A percentile compares a stretch with the other conserved stretches of the same genome.
Evolutionary conservation across 805 yeast species (phyloP).

Genomic region (Myxozyma monticola): DNA sequence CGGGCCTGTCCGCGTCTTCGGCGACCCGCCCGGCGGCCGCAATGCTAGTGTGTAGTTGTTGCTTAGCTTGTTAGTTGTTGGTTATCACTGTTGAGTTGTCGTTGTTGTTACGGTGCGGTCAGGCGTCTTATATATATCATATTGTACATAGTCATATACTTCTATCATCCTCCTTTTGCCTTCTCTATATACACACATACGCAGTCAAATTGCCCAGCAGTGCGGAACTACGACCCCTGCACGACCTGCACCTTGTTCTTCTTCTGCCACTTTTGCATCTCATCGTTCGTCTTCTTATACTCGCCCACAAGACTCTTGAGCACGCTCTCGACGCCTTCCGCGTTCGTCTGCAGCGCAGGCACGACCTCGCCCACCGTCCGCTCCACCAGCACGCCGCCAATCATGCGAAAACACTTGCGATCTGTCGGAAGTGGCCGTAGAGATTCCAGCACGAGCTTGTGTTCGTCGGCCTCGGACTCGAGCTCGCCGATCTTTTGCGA

Average conservation of each 20-base stretch:
- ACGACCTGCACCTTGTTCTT: constrained; percentile 54
- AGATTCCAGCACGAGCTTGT: constrained; percentile 60
- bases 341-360: constrained; percentile 59
- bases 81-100: no score
- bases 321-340: constrained; percentile 46
- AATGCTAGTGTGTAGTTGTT: no score
- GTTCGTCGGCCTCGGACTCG: constrained; percentile 46
- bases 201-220: no score
- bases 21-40: constrained; percentile 19
- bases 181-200: neutral
- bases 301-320: constrained; percentile 45
- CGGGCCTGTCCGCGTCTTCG: constrained; percentile 30
- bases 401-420: constrained; percentile 87
- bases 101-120: no score
- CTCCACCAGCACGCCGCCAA: constrained; percentile 89
- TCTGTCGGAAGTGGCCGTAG: constrained; percentile 51
- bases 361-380: constrained; percentile 75
- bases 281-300: constrained; percentile 43
- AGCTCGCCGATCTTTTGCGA: constrained; percentile 43
- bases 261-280: constrained; percentile 52
- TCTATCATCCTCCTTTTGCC: neutral
- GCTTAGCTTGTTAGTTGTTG: neutral
- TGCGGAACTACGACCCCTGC: constrained; percentile 27
- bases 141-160: constrained; percentile 1
- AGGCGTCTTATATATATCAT: neutral